Evolutionary conservation across 2,329 filamentous ascomycete genomes (phyloP).

Genomic region (Cercospora sesami): DNA sequence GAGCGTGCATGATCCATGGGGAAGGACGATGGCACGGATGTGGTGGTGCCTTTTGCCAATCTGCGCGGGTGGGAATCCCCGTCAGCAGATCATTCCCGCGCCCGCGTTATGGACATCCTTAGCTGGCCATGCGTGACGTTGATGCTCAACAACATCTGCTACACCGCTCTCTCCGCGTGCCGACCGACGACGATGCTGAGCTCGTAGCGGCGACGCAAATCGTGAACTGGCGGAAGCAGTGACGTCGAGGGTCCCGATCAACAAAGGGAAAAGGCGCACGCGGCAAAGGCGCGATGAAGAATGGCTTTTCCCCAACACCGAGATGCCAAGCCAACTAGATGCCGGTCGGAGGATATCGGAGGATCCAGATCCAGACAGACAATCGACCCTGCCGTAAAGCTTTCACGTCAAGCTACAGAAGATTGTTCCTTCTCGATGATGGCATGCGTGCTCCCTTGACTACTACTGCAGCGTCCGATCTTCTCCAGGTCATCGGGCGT

Average conservation of each 20-base stretch:
- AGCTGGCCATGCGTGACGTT: not conserved
- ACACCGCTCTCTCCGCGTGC: not conserved
- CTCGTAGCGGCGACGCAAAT: not conserved
- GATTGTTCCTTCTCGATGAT: not conserved
- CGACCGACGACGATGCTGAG: not conserved
- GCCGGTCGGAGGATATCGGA: conserved; percentile 11
- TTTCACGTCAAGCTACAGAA: conserved; percentile 1
- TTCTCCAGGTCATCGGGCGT: not conserved
- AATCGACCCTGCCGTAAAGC: conserved; percentile 8
- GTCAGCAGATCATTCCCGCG: conserved; percentile 1
- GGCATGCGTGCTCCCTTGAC: not conserved
- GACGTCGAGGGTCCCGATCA: conserved; percentile 6
- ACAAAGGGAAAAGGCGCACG: not conserved
- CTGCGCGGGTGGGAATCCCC: conserved; percentile 1
- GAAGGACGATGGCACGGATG: not conserved
- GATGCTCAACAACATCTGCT: not conserved
- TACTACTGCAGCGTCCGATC: not conserved
- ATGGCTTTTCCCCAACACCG: not conserved
- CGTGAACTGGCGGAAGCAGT: not conserved
- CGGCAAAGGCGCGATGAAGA: conserved; percentile 10
- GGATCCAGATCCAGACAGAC: not conserved
- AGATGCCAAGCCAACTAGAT: conserved; percentile 3
- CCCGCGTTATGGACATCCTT: not conserved
- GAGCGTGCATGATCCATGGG: conserved; percentile 5
- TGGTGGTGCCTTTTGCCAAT: conserved; percentile 3